A percentile compares a stretch with the other conserved stretches of the same genome.
Evolutionary conservation across 208 protist species (phyloP).

Genomic region (Trypanosoma melophagium): DNA sequence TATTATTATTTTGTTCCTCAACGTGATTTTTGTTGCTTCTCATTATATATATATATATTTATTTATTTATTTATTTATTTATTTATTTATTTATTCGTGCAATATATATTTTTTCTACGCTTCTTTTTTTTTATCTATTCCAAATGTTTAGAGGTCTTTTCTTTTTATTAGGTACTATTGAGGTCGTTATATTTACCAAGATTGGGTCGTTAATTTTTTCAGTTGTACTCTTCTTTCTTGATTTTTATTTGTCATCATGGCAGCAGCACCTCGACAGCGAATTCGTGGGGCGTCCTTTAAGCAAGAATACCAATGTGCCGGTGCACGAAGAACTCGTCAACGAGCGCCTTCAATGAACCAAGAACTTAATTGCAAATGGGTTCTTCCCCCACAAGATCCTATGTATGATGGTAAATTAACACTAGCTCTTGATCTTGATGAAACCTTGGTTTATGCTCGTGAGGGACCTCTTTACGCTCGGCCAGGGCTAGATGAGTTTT

Average conservation of each 20-base stretch:
- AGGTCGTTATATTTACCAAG: no score
- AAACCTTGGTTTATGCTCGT: conserved; percentile 90
- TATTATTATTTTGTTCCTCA: neutral
- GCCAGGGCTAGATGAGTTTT: conserved; percentile 87
- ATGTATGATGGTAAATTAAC: conserved; percentile 80
- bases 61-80: no score
- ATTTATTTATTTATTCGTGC: no score
- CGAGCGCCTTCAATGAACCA: conserved; percentile 92
- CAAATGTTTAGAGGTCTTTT: no score
- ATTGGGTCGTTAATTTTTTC: neutral
- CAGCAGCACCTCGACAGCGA: conserved; percentile 50
- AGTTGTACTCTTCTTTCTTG: conserved; percentile 2
- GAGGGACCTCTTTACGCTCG: conserved; percentile 85
- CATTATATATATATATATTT: no score
- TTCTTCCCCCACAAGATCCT: conserved; percentile 76
- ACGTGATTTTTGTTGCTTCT: conserved; percentile 1
- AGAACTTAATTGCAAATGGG: conserved; percentile 64
- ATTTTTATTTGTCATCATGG: conserved; percentile 21
- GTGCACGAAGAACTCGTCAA: conserved; percentile 58
- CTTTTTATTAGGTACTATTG: no score
- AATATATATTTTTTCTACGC: no score
- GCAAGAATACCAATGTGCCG: conserved; percentile 88
- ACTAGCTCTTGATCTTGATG: conserved; percentile 88
- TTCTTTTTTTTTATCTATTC: no score
- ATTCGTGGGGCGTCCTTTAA: conserved; percentile 91